Evolutionary conservation across 2,329 filamentous ascomycete genomes (phyloP), one percentile per base, ranked within the genome.

Genomic region (Colletotrichum euphorbiae): DNA sequence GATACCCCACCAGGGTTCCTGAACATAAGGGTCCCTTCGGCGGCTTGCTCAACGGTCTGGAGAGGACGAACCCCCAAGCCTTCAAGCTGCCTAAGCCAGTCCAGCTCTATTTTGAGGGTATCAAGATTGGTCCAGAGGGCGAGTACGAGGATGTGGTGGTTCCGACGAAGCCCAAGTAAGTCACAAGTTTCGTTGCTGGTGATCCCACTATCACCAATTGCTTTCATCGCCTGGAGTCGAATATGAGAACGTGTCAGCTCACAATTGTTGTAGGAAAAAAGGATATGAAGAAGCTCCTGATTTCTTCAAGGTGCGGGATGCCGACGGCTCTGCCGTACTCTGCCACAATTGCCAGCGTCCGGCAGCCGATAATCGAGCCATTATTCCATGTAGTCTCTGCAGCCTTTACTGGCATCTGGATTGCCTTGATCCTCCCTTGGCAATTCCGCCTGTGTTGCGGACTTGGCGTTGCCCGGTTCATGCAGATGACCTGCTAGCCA

Each of bases 381-480:
- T 98, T 73, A 91, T 98, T 72, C 89, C 91, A 51, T 99, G 95
- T 82, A 94, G 94, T 78, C 88, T 87, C 74, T 99, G 95, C 79
- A 84, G 88, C 12, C 85, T 93, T 38, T 87, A 90, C 75, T 99
- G 94, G 92, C 96, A 99, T 81, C 84, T 97, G 58, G 95, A 98
- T 79, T 99, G 96, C 79, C 83, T 97, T 15, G 90, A 97, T 75
- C 93, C 93, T 31, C 94, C 95, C 38, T 81, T 94, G 75, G 89
- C 94, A 38, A 89, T 92, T 62, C 92, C 93, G 43, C 94, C 94
- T 11, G 86, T 89, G 57, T 84, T 91, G 58, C 89, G 90, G 74
- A 91, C 90, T 62, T 99, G 94, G 93, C 91, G 90, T 79, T 99
- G 96, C 76, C 95, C 95, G 56, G 89, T 92, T 71, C 96, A 99